Evolutionary conservation across 73 alveolate genomes (phyloP), one percentile per base, ranked within the genome.

Genomic region (Tetrahymena malaccensis): DNA sequence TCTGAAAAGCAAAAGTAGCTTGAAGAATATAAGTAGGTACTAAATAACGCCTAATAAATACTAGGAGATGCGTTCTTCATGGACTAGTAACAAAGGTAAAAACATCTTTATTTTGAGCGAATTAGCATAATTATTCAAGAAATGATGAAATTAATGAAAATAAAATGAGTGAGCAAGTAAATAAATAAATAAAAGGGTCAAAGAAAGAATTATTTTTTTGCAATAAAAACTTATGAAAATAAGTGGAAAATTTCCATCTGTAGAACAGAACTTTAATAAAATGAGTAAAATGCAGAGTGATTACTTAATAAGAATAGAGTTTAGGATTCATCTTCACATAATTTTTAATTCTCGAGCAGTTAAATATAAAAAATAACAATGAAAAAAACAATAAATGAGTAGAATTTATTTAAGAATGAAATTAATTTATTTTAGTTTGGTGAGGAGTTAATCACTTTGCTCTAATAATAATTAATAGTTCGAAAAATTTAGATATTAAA

Each of bases 11-110:
- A 35, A 56, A 96, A 93, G 43, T n/a, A 93, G 43, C 97, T 96
- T 21, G 93, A 89, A 34, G 97, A 83, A 43, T 35, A 93, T 37
- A 93, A 84, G 33, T 70, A 94, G 37, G 97, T 97, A 21, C 85
- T 97, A 3, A 9, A 35, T 16, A 50, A 96, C 22, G 96, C 96
- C 10, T n/a, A 93, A 35, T 96, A 50, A 19, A 40, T 94, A 40
- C 40, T 96, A 0, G 89, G 89, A 22, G 70, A 34, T 5, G 96
- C 84, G 12, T 95, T 21, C 85, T 44, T 25, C 25, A n/a, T 22
- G 43, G 84, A 33, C 15, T 40, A 40, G 13, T 38, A 25, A 31
- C 35, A 94, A 94, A 93, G 94, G 58, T 43, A 37, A 33, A 93
- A 95, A 8, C 85, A 34, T 44, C 93, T 34, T 34, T 94, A 38